Evolutionary conservation across 352 stramenopile genomes (phyloP).

Genomic region (Lagenidium sp.): DNA sequence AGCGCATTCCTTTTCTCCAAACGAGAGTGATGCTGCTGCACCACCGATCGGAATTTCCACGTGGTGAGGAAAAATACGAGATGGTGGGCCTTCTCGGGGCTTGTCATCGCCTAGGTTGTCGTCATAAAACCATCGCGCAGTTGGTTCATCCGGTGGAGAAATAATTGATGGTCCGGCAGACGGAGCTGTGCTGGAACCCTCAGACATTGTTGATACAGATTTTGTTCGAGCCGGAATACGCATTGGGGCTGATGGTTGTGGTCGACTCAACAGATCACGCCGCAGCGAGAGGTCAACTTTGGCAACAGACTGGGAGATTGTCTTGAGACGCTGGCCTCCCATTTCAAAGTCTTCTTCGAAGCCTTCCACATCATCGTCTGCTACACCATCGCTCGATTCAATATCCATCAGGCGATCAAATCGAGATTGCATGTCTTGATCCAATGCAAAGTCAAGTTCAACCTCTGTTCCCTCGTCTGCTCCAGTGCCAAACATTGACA

Average conservation of each 20-base stretch:
- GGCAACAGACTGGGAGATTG: too few species aligned
- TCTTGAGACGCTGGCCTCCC: too few species aligned
- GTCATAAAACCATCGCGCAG: slow-evolving; percentile 77
- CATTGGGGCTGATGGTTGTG: slow-evolving; percentile 33
- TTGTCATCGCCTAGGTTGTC: slow-evolving; percentile 23
- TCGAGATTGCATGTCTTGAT: slow-evolving; percentile 59
- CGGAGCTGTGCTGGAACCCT: too few species aligned
- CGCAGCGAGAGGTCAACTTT: too few species aligned
- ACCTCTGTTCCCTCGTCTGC: slow-evolving; percentile 69
- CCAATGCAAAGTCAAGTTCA: slow-evolving; percentile 73
- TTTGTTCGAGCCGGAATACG: slow-evolving; percentile 29
- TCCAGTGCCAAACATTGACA: slow-evolving; percentile 73
- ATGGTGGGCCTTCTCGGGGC: slow-evolving; percentile 37
- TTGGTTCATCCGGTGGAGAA: slow-evolving; percentile 64
- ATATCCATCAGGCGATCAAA: slow-evolving; percentile 71
- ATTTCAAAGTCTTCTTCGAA: too few species aligned
- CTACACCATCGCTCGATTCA: slow-evolving; percentile 25
- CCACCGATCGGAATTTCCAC: slow-evolving; percentile 82
- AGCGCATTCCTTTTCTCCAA: slow-evolving; percentile 76
- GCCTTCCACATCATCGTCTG: slow-evolving; percentile 14
- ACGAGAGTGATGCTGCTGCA: slow-evolving; percentile 72
- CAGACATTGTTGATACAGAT: too few species aligned
- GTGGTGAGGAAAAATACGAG: slow-evolving; percentile 78
- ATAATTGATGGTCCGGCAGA: slow-evolving; percentile 32
- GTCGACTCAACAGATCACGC: background rate